Evolutionary conservation across 2,329 filamentous ascomycete species (phyloP).

Genomic region (Tolypocladium nubicola): DNA sequence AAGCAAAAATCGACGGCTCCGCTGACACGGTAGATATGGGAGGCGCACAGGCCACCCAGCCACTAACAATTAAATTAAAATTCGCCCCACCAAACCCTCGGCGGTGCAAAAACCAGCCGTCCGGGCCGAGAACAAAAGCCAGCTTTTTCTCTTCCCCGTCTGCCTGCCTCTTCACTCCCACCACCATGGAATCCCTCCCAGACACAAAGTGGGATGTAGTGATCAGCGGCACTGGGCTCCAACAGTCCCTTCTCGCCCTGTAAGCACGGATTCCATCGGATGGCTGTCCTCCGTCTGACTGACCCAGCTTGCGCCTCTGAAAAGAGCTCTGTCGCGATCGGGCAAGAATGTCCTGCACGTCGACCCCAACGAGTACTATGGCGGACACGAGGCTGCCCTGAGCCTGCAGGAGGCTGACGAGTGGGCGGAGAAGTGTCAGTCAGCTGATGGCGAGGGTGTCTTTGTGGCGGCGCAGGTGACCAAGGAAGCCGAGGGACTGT

Average conservation of each 20-base stretch:
- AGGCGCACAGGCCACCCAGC: not conserved
- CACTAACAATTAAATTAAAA: constrained; percentile 4
- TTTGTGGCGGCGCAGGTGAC: constrained; percentile 22
- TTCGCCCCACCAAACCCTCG: not conserved
- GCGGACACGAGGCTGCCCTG: constrained; percentile 74
- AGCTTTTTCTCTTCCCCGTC: constrained; percentile 8
- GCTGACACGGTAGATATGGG: not conserved
- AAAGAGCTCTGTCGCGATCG: constrained; percentile 84
- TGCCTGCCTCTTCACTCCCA: constrained; percentile 5
- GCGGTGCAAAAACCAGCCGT: constrained; percentile 7
- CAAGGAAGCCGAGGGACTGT: constrained; percentile 33
- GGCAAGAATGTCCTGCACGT: constrained; percentile 86
- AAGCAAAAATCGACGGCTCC: constrained; percentile 19
- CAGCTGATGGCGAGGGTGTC: constrained; percentile 10
- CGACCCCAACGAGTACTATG: constrained; percentile 82
- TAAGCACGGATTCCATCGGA: constrained; percentile 36
- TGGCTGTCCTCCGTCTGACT: constrained; percentile 20
- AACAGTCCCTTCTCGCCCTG: constrained; percentile 72
- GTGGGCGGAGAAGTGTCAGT: constrained; percentile 47
- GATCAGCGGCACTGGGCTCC: constrained; percentile 67
- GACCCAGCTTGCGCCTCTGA: constrained; percentile 12
- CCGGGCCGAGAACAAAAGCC: constrained; percentile 6
- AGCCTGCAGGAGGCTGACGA: constrained; percentile 70
- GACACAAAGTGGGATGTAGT: constrained; percentile 71
- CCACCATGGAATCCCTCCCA: constrained; percentile 60